phyloP scores from a whole-genome alignment of 495 filamentous ascomycete species.

The Aspergillus homomorphus region DNA sequence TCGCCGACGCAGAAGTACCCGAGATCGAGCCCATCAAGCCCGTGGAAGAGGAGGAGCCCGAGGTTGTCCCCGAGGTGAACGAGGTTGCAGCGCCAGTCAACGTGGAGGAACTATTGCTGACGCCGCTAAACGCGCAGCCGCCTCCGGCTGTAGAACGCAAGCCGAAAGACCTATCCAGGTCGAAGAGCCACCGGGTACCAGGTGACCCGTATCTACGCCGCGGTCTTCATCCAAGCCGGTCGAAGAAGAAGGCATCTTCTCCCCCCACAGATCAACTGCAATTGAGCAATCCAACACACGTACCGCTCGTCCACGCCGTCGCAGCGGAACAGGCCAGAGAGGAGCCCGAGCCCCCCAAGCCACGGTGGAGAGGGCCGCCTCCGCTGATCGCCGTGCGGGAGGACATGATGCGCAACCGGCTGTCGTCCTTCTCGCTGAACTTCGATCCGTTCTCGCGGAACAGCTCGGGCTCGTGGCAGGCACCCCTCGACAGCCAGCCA shows the following conservation, averaged over 20 bases:
- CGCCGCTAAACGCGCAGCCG: slow-evolving; percentile 50
- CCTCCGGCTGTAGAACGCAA: slow-evolving; percentile 35
- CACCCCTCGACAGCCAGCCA: slow-evolving; percentile 15
- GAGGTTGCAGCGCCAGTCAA: slow-evolving; percentile 62
- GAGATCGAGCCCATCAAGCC: slow-evolving; percentile 60
- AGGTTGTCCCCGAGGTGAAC: slow-evolving; percentile 23
- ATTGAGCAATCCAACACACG: slow-evolving; percentile 5
- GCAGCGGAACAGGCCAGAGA: slow-evolving; percentile 12
- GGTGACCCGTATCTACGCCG: slow-evolving; percentile 8
- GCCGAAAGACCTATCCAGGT: slow-evolving; percentile 13
- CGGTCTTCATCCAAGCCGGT: slow-evolving; percentile 7
- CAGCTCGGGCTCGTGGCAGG: slow-evolving; percentile 29
- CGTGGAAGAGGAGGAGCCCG: slow-evolving; percentile 32
- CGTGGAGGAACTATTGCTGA: slow-evolving; percentile 65
- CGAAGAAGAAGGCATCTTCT: slow-evolving; percentile 14
- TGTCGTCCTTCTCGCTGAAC: slow-evolving; percentile 41
- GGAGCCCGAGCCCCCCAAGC: slow-evolving; percentile 17
- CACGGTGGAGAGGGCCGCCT: slow-evolving; percentile 34
- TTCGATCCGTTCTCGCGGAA: slow-evolving; percentile 35
- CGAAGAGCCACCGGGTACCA: slow-evolving; percentile 19
- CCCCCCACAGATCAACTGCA: slow-evolving; percentile 11
- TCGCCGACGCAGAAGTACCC: slow-evolving; percentile 72
- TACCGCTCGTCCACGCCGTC: neutral
- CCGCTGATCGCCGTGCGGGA: slow-evolving; percentile 44
- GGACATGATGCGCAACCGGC: slow-evolving; percentile 34